Conservation (phyloP, 305 asterid genomes). For the Plantago lanceolata region DNA sequence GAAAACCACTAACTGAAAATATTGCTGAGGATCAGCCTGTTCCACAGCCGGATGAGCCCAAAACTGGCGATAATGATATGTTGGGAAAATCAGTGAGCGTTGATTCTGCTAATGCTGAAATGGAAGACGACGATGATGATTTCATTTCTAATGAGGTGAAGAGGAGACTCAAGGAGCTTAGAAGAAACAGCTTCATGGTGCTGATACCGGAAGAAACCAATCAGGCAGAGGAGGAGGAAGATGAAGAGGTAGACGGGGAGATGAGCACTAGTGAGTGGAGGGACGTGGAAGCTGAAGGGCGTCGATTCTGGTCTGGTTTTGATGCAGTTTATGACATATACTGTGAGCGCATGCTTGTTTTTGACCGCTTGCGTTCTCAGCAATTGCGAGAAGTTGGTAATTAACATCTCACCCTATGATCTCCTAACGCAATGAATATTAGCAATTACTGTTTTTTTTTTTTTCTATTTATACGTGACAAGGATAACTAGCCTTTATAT, state of each 20-base stretch:
- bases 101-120: constrained; percentile 47
- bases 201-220: constrained; percentile 85
- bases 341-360: constrained; percentile 70
- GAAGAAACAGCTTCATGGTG: constrained; percentile 90
- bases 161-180: constrained; percentile 87
- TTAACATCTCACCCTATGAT: constrained; percentile 10
- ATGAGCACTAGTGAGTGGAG: constrained; percentile 81
- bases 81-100: constrained; percentile 43
- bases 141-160: constrained; percentile 89
- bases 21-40: constrained; percentile 42
- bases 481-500: not conserved
- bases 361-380: constrained; percentile 62
- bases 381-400: constrained; percentile 79
- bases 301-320: constrained; percentile 84
- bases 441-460: too few relatives aligned
- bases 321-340: constrained; percentile 80
- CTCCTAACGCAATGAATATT: not conserved
- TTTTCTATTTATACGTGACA: not conserved
- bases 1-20: constrained; percentile 40
- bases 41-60: constrained; percentile 51
- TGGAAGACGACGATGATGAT: constrained; percentile 91
- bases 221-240: constrained; percentile 55
- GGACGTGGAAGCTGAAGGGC: constrained; percentile 77
- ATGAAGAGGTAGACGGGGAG: constrained; percentile 66
- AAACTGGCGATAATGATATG: constrained; percentile 32